A percentile compares a stretch with the other conserved stretches of the same genome.
Evolutionary conservation across 2,329 filamentous ascomycete species (phyloP).

Genomic region (Allantophomopsis cytisporea): DNA sequence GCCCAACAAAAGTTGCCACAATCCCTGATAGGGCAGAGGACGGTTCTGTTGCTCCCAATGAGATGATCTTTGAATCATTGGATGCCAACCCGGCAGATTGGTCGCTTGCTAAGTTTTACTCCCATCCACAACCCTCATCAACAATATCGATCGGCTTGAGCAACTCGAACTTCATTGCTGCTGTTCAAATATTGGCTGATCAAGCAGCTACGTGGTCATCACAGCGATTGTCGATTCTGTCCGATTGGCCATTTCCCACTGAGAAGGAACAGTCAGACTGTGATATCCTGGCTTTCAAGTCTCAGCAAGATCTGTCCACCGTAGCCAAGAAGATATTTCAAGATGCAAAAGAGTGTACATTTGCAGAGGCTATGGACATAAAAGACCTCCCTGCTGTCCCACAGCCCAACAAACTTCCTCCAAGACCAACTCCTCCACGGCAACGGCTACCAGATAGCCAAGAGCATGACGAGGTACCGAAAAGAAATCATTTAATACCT

Average conservation of each 20-base stretch:
- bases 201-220: slow-evolving; percentile 33
- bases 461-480: slow-evolving; percentile 13
- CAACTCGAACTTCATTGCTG: slow-evolving; percentile 49
- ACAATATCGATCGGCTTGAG: slow-evolving; percentile 15
- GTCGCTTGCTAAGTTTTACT: slow-evolving; percentile 40
- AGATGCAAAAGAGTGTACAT: slow-evolving; percentile 24
- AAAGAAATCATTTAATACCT: slow-evolving; percentile 40
- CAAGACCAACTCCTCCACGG: slow-evolving; percentile 12
- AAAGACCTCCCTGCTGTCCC: slow-evolving; percentile 40
- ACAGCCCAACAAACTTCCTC: slow-evolving; percentile 32
- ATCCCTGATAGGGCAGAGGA: too few species aligned
- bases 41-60: too few species aligned
- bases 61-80: too few species aligned
- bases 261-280: slow-evolving; percentile 1
- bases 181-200: slow-evolving; percentile 60
- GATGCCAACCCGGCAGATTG: slow-evolving; percentile 16
- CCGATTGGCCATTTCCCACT: slow-evolving; percentile 3
- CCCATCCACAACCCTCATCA: slow-evolving; percentile 39
- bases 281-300: slow-evolving; percentile 3
- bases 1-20: too few species aligned
- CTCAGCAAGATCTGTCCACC: slow-evolving; percentile 31
- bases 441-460: slow-evolving; percentile 7
- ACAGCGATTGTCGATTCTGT: too few species aligned
- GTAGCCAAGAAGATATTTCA: slow-evolving; percentile 29
- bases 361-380: slow-evolving; percentile 39